Conservation (phyloP, 2,329 filamentous ascomycete species). For the Cytospora leucostoma region DNA sequence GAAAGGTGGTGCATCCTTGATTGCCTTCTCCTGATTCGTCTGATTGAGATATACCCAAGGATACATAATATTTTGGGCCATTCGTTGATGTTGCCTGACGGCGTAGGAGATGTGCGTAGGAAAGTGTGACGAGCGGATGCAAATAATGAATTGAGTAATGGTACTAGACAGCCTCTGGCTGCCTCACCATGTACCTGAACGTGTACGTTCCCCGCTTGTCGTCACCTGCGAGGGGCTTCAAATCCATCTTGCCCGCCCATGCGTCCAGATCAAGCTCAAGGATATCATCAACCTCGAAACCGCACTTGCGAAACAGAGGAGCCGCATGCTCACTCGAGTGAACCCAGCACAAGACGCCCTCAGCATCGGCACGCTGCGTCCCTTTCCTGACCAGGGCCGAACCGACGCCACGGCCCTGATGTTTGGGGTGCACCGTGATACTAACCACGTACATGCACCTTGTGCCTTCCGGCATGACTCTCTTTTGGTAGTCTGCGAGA, state of each 20-base stretch:
- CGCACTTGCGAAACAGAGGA: slow-evolving; percentile 36
- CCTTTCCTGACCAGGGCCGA: slow-evolving; percentile 39
- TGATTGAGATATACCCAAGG: no score
- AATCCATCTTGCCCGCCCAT: slow-evolving; percentile 32
- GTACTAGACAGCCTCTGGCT: slow-evolving; percentile 5
- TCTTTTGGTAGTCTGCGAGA: slow-evolving; percentile 34
- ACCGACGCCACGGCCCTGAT: slow-evolving; percentile 39
- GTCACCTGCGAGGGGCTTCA: slow-evolving; percentile 30
- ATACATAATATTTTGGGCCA: no score
- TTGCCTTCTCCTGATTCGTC: not conserved
- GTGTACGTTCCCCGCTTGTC: slow-evolving; percentile 39
- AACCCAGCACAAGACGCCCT: slow-evolving; percentile 38
- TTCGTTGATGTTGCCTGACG: not conserved
- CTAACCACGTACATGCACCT: slow-evolving; percentile 41
- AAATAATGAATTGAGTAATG: not conserved
- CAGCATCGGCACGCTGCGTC: slow-evolving; percentile 34
- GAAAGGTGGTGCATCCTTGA: not conserved
- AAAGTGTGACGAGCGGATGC: not conserved
- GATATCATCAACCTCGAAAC: slow-evolving; percentile 35
- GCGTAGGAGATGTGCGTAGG: not conserved
- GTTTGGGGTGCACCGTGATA: slow-evolving; percentile 37
- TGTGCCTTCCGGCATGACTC: slow-evolving; percentile 33
- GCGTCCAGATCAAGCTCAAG: slow-evolving; percentile 38
- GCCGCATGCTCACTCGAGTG: slow-evolving; percentile 39
- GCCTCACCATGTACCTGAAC: slow-evolving; percentile 38